Base-by-base conservation (phyloP, 2,329 filamentous ascomycete genomes). In the Colletotrichum higginsianum region DNA sequence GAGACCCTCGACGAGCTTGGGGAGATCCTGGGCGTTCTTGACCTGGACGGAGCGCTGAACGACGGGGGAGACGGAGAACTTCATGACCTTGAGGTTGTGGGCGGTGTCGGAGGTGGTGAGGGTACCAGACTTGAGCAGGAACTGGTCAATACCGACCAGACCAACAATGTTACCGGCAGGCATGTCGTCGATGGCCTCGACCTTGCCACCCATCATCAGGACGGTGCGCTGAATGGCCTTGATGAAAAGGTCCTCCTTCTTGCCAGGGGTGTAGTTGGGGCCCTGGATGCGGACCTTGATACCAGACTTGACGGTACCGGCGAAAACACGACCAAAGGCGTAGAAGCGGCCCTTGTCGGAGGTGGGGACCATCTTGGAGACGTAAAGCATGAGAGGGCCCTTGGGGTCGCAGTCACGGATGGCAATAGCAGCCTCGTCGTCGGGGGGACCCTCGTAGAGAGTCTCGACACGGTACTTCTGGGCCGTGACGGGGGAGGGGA, bases 81-180 rank as follows among this genome's bases (percentile, higher is more conserved):
- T 98, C 96, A 99, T 99, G 88, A 99, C 96, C 93, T 98, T 98
- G 82, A 99, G 89, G 93, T 99, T 99, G 93, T 99, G 96, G 84
- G 96, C 96, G 77, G 94, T 97, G 79, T 99, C 96, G 83, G 90
- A 92, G 84, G 96, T 98, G 87, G 95, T 98, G 80, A 99, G 93
- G 82, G 96, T 99, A 93, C 96, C 96, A 84, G 96, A 98, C 93
- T 99, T 99, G 90, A 99, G 95, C 90, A 99, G 90, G 94, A 98
- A 99, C 92, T 99, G 96, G 85, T 99, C 96, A 80, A 99, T 94
- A 92, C 96, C 96, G 83, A 99, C 96, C 81, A 99, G 91, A 91
- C 96, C 96, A 81, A 98, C 93, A 90, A 99, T 98, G 93, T 99
- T 99, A 92, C 96, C 96, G 78, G 96, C 96, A 80, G 96, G 96